Evolutionary conservation across 2,329 filamentous ascomycete species (phyloP), one percentile per base, ranked within the genome.

Genomic region (Xylariales sp.): DNA sequence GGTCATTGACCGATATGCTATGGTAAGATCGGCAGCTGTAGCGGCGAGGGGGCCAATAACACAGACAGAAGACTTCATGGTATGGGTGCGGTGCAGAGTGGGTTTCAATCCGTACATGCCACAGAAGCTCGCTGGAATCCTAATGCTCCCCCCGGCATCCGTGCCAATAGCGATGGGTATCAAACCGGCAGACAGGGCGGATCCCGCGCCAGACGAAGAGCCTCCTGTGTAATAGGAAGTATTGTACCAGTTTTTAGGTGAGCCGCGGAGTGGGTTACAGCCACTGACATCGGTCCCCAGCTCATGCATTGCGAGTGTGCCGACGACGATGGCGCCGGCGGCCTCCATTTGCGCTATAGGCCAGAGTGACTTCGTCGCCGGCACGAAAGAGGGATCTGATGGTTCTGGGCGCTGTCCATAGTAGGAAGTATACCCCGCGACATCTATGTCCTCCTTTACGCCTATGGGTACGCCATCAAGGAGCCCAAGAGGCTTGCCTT

Each of bases 401-500:
- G 87, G 85, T 70, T 91, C 84, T 53, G 89, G 83, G 69, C 81
- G 85, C 74, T 90, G 89, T 28, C 91, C 93, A 55, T 87, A 80
- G 61, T 88, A 90, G 69, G 85, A 87, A 58, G 87, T 85, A 76
- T 93, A 94, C 14, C 91, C 93, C 70, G 88, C 84, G 39, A 94
- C 82, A 70, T 91, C 85, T 16, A 90, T 85, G 75, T 97, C 93
- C 75, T 97, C 93, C 80, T 97, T 97, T 73, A 96, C 87, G 0
- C 90, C 91, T 56, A 97, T 87, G 0, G 93, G 94, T 0, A 97
- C 88, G 12, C 94, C 94, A 74, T 97, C 94, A 7, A 97, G 82
- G 5, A 92, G 81, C 12, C 92, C 85, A 16, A 93, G 78, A 0
- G 89, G 85, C 69, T 85, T 85, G 0, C 92, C 91, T 16, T 85